Conservation (phyloP, 768 basidiomycete genomes). For the Panaeolus cyanescens region DNA sequence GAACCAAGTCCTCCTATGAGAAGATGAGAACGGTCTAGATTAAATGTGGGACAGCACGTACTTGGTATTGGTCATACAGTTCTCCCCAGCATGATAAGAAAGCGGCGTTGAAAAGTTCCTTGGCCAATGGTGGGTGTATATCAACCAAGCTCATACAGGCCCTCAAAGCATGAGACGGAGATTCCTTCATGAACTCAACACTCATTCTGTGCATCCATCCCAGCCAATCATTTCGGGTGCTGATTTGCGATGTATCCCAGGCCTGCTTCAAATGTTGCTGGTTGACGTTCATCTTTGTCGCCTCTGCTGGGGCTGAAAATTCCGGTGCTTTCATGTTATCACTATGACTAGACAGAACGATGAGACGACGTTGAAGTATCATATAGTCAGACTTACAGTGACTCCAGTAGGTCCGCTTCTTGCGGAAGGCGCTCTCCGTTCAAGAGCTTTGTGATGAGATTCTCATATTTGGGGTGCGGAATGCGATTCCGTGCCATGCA, state of each 20-base stretch:
- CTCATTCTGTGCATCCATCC: constrained; percentile 95
- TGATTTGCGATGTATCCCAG: constrained; percentile 84
- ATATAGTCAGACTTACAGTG: constrained; percentile 46
- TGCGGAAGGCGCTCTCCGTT: constrained; percentile 92
- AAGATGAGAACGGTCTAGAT: not conserved
- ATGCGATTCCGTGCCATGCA: constrained; percentile 77
- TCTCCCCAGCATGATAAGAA: constrained; percentile 98
- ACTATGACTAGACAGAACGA: constrained; percentile 38
- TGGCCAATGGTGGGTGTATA: constrained; percentile 86
- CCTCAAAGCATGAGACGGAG: constrained; percentile 95
- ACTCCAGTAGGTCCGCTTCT: constrained; percentile 73
- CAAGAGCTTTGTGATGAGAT: constrained; percentile 82
- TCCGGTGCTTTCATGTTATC: constrained; percentile 68
- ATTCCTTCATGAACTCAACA: constrained; percentile 97
- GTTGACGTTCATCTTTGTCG: constrained; percentile 89
- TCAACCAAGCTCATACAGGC: constrained; percentile 95
- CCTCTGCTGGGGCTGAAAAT: constrained; percentile 82
- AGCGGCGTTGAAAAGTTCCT: constrained; percentile 96
- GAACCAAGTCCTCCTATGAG: constrained; percentile 88
- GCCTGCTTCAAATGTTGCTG: constrained; percentile 97
- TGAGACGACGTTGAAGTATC: not conserved
- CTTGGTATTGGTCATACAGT: constrained; percentile 96
- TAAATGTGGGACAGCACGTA: constrained; percentile 31
- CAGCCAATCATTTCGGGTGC: constrained; percentile 85
- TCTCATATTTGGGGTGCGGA: constrained; percentile 82